These are phyloP conservation scores for Aspergillus sp. DNA, from an alignment of 2,329 filamentous ascomycete genomes.

Conservation along the genomic window DNA sequence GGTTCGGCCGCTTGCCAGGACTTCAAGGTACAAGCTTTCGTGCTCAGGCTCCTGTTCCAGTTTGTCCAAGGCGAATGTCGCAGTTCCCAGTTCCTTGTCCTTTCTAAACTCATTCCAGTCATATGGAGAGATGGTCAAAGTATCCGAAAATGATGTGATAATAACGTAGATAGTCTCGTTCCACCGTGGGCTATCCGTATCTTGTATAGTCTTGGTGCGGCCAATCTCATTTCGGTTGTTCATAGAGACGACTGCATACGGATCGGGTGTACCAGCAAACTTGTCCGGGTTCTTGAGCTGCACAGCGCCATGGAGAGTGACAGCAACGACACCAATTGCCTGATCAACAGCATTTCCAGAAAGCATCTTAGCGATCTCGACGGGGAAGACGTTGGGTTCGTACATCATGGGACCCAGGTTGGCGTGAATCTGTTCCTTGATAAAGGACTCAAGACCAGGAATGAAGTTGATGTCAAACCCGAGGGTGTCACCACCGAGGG, in stretches of 20 bases:
- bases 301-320: slow-evolving; percentile 87
- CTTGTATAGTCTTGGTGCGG: slow-evolving; percentile 82
- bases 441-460: slow-evolving; percentile 88
- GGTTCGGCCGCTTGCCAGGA: slow-evolving; percentile 79
- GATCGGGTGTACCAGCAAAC: slow-evolving; percentile 87
- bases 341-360: slow-evolving; percentile 92
- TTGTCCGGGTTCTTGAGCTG: slow-evolving; percentile 95
- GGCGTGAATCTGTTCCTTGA: slow-evolving; percentile 92
- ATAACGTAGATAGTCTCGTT: slow-evolving; percentile 97
- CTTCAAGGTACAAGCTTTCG: slow-evolving; percentile 82
- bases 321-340: slow-evolving; percentile 87
- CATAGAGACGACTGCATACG: slow-evolving; percentile 81
- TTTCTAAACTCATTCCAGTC: slow-evolving; percentile 97
- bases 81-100: slow-evolving; percentile 88
- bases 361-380: slow-evolving; percentile 98
- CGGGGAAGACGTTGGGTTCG: slow-evolving; percentile 93
- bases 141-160: slow-evolving; percentile 84
- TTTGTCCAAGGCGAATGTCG: slow-evolving; percentile 80
- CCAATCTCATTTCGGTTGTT: slow-evolving; percentile 80
- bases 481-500: slow-evolving; percentile 88
- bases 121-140: slow-evolving; percentile 78
- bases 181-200: slow-evolving; percentile 87
- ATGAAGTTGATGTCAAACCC: slow-evolving; percentile 99
- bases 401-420: slow-evolving; percentile 98
- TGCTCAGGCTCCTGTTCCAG: slow-evolving; percentile 74